Evolutionary conservation across 352 stramenopile genomes (phyloP), one percentile per base, ranked within the genome.

Genomic region (Phytophthora aleatoria): DNA sequence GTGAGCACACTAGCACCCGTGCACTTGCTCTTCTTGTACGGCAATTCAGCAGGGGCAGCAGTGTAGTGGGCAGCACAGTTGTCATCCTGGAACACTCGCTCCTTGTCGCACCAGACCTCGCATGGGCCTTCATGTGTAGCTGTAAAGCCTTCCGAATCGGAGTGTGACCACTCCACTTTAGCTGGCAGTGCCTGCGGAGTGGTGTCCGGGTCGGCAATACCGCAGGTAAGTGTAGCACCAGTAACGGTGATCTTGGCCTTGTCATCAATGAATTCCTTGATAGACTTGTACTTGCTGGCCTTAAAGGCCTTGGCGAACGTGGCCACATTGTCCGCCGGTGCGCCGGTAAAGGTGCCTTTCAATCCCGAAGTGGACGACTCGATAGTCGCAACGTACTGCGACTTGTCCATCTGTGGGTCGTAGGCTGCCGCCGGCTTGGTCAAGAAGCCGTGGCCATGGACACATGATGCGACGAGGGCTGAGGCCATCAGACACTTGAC

Each of bases 41-140:
- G 69, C 9, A 82, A 49, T 35, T 75, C 50, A 6, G 74, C 69
- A 0, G 74, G 69, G 0, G 56, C 58, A 20, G 63, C 56, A 3
- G 72, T 58, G 54, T 68, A 79, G 45, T 75, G 61, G 0, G 57
- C 53, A 16, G 75, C 72, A 31, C 72, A 76, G 44, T 86, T 74
- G 31, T 64, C 52, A 61, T 76, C 62, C 38, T 81, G 42, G 42
- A 74, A 73, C 20, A 78, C 74, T 30, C 68, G 58, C 39, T 36
- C 65, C 44, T 78, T 68, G 38, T 83, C 74, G 44, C 77, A 86
- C 57, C 71, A 82, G 11, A 79, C 41, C 44, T 81, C 74, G 28
- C 73, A 80, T 24, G 77, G 77, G 5, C 72, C 74, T 42, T 80
- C 61, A 47, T 83, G 74, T 0, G 64, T 71, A 26, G 60, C 33